Evolutionary conservation across 257 asterid species (phyloP).

Genomic region (Solanum chiquidenum): DNA sequence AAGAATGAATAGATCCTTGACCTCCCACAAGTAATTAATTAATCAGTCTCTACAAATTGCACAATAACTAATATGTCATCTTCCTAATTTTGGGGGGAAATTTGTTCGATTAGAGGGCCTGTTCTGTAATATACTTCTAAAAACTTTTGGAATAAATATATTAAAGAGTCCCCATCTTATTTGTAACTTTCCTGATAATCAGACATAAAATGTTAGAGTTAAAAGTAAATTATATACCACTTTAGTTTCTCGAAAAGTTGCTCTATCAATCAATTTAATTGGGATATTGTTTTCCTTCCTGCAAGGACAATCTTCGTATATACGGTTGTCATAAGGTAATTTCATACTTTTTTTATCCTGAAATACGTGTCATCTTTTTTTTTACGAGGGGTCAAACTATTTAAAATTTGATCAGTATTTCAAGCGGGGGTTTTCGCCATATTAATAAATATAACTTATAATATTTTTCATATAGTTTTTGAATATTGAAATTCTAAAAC

Average conservation of each 20-base stretch:
- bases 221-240: neutral
- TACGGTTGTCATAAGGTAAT: too few relatives aligned
- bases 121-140: neutral
- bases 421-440: accelerated
- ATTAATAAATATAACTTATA: too few relatives aligned
- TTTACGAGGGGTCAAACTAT: too few relatives aligned
- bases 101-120: neutral
- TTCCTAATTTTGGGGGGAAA: neutral
- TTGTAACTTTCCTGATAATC: neutral
- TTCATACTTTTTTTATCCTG: neutral
- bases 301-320: neutral
- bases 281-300: neutral
- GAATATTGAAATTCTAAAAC: too few relatives aligned
- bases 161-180: neutral
- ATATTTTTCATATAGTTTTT: too few relatives aligned
- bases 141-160: neutral
- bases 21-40: neutral
- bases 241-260: neutral
- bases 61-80: neutral
- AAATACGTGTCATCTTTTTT: neutral
- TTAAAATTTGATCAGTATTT: neutral
- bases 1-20: neutral
- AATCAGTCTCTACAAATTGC: neutral
- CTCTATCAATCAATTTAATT: neutral
- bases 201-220: neutral